A percentile compares a stretch with the other conserved stretches of the same genome.
Conservation (phyloP, 73 alveolate genomes). For the Stentor roeselii region DNA sequence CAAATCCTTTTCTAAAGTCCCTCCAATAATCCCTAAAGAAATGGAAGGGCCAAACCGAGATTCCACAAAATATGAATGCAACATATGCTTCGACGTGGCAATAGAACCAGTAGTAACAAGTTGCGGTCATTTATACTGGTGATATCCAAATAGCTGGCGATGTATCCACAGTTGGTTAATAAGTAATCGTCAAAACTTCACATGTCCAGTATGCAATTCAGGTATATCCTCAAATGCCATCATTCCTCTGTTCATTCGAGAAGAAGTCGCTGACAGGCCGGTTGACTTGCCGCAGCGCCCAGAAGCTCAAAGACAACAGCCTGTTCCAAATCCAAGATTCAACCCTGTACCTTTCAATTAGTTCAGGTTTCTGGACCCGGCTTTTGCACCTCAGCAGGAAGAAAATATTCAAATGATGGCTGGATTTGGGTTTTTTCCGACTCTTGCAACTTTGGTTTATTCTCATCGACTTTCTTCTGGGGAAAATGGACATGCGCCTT, state of each 20-base stretch:
- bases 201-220: slow-evolving; percentile 93
- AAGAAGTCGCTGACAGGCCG: slow-evolving; percentile 37
- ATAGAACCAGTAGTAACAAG: slow-evolving; percentile 86
- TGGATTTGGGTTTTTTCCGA: slow-evolving; percentile 50
- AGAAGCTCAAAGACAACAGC: slow-evolving; percentile 41
- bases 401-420: slow-evolving; percentile 41
- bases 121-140: slow-evolving; percentile 90
- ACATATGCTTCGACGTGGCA: slow-evolving; percentile 85
- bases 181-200: slow-evolving; percentile 56
- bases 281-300: slow-evolving; percentile 43
- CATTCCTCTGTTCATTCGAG: slow-evolving; percentile 82
- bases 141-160: slow-evolving; percentile 67
- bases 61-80: slow-evolving; percentile 68
- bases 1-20: too few species aligned
- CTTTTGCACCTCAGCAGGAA: neutral
- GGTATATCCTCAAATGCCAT: slow-evolving; percentile 75
- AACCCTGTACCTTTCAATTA: slow-evolving; percentile 22
- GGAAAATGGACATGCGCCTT: slow-evolving; percentile 5
- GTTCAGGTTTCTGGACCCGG: neutral
- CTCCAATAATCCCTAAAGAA: too few species aligned
- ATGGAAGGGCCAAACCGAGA: slow-evolving; percentile 22
- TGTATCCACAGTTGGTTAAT: slow-evolving; percentile 75
- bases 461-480: neutral
- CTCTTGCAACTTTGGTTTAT: neutral
- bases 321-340: slow-evolving; percentile 31